Evolutionary conservation across 1,284 basidiomycete species (phyloP).

Genomic region (Apiotrichum siamense): DNA sequence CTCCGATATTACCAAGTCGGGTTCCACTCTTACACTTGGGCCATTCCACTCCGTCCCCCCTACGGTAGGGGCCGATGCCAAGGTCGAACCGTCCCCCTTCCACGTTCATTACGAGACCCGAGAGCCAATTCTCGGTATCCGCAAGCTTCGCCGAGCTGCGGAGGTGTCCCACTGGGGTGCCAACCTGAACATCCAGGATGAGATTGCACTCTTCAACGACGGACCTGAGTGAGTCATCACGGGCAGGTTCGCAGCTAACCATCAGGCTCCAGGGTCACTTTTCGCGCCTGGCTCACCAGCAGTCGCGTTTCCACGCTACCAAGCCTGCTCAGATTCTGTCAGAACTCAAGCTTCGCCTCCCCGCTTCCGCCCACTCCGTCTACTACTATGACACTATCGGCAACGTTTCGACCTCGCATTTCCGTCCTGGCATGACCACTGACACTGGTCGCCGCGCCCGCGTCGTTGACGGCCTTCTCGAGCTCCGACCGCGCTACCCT

Average conservation of each 20-base stretch:
- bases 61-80: constrained; percentile 49
- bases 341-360: constrained; percentile 63
- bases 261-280: constrained; percentile 88
- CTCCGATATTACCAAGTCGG: constrained; percentile 59
- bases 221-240: constrained; percentile 72
- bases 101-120: constrained; percentile 75
- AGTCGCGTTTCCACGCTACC: constrained; percentile 59
- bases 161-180: constrained; percentile 97
- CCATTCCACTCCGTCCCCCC: constrained; percentile 70
- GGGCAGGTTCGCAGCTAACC: background rate
- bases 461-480: constrained; percentile 55
- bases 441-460: constrained; percentile 48
- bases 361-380: constrained; percentile 67
- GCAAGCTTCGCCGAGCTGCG: constrained; percentile 64
- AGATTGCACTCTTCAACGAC: constrained; percentile 74
- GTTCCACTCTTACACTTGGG: constrained; percentile 77
- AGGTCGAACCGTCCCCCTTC: constrained; percentile 59
- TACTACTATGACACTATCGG: constrained; percentile 90
- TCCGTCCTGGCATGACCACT: constrained; percentile 55
- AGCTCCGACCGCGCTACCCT: constrained; percentile 85
- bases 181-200: constrained; percentile 88
- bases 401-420: constrained; percentile 90
- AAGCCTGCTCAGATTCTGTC: constrained; percentile 64
- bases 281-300: constrained; percentile 84
- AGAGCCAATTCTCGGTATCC: constrained; percentile 70